A percentile compares a stretch with the other conserved stretches of the same genome.
Conservation (phyloP, 2,329 filamentous ascomycete species). For the Stemphylium vesicarium region DNA sequence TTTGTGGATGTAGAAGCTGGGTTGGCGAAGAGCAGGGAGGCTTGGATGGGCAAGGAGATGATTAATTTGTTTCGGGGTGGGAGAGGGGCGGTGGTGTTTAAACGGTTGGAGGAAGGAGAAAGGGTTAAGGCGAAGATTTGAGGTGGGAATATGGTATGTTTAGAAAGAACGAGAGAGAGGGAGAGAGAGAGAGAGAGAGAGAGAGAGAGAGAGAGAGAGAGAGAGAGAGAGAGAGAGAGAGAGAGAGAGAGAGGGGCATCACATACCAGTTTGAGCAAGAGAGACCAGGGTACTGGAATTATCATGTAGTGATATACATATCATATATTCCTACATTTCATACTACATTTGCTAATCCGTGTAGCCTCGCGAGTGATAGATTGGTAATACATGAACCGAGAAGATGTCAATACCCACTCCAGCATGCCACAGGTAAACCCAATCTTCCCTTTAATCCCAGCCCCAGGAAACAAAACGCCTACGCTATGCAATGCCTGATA, state of each 20-base stretch:
- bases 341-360: background rate
- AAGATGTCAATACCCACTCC: too few relatives aligned
- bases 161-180: too few relatives aligned
- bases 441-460: background rate
- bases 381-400: too few relatives aligned
- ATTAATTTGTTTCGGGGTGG: slow-evolving; percentile 57
- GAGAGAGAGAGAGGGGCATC: background rate
- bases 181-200: too few relatives aligned
- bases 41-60: slow-evolving; percentile 61
- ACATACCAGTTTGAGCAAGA: background rate
- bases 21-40: slow-evolving; percentile 52
- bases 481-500: slow-evolving; percentile 21
- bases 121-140: slow-evolving; percentile 31
- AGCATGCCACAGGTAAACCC: background rate
- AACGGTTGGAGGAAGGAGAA: slow-evolving; percentile 28
- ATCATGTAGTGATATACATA: background rate
- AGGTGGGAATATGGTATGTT: background rate
- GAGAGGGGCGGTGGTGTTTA: slow-evolving; percentile 43
- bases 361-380: background rate
- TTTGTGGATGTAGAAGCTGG: slow-evolving; percentile 55
- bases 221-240: too few relatives aligned
- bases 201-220: too few relatives aligned
- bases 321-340: slow-evolving; percentile 2
- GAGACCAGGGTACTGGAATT: too few relatives aligned
- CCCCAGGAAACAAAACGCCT: slow-evolving; percentile 13